Conservation (phyloP, 2,329 filamentous ascomycete genomes). For the Scedosporium dehoogii region DNA sequence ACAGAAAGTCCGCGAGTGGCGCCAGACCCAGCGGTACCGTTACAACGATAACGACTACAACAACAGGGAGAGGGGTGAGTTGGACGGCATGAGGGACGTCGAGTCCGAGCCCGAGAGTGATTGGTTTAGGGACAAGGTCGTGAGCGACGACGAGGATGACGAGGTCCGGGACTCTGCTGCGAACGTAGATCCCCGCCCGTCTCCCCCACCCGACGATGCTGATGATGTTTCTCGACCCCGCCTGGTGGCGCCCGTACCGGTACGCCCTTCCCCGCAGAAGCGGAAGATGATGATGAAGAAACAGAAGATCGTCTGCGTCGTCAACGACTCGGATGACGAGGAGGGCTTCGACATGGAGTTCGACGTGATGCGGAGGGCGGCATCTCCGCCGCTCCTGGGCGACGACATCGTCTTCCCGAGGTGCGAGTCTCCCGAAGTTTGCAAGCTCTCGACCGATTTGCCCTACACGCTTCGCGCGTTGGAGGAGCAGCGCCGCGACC, state of each 20-base stretch:
- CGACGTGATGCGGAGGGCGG: conserved; percentile 33
- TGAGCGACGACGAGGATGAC: conserved; percentile 16
- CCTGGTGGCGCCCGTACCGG: neutral
- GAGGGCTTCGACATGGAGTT: conserved; percentile 8
- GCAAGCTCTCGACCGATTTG: conserved; percentile 73
- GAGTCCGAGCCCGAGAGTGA: conserved; percentile 2
- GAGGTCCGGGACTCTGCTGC: conserved; percentile 1
- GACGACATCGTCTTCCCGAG: conserved; percentile 68
- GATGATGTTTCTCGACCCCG: neutral
- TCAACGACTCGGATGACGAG: conserved; percentile 6
- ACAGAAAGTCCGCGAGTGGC: conserved; percentile 42
- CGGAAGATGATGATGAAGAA: conserved; percentile 1
- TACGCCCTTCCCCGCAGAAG: neutral
- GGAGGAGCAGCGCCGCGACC: conserved; percentile 42
- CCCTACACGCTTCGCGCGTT: conserved; percentile 38
- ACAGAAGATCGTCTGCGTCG: neutral
- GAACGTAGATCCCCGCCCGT: neutral
- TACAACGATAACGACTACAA: conserved; percentile 9
- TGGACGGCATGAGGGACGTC: neutral
- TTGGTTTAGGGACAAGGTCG: neutral
- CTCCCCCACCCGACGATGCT: neutral
- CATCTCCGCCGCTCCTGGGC: conserved; percentile 81
- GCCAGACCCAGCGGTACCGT: no score
- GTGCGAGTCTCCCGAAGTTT: conserved; percentile 74
- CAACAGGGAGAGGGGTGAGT: conserved; percentile 8